phyloP scores from a whole-genome alignment of 1,139 yeast species.

The Blastobotrys ciferrii region DNA sequence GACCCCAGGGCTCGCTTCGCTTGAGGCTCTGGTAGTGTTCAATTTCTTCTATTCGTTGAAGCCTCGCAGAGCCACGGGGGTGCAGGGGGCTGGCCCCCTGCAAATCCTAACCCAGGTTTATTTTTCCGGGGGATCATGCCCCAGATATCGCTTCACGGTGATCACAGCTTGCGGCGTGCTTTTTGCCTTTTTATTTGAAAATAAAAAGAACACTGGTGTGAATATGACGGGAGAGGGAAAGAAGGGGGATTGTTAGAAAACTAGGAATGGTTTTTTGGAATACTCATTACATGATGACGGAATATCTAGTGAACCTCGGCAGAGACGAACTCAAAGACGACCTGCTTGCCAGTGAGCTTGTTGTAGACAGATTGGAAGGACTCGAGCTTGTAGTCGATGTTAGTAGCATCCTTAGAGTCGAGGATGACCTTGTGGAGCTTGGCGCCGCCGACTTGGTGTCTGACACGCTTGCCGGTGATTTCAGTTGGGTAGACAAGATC shows the following conservation, averaged over 20 bases:
- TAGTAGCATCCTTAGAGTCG: constrained; percentile 96
- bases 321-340: constrained; percentile 92
- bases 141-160: too few species aligned
- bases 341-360: constrained; percentile 99
- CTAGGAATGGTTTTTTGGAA: neutral
- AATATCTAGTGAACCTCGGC: constrained; percentile 55
- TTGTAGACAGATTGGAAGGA: constrained; percentile 98
- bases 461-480: constrained; percentile 98
- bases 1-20: too few species aligned
- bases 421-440: constrained; percentile 97
- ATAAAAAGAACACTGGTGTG: too few species aligned
- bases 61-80: too few species aligned
- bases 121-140: too few species aligned
- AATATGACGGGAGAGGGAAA: neutral
- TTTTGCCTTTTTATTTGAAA: too few species aligned
- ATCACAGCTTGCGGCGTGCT: too few species aligned
- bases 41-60: too few species aligned
- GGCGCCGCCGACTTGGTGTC: constrained; percentile 99
- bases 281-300: constrained; percentile 7
- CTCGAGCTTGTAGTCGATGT: constrained; percentile 98
- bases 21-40: too few species aligned
- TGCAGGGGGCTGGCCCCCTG: too few species aligned
- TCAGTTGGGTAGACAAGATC: constrained; percentile 99
- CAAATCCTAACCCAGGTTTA: too few species aligned
- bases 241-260: neutral